Percentiles rank a stretch among this genome's conserved stretches.
phyloP scores from a whole-genome alignment of 768 basidiomycete species.

The Royoungia palumana region DNA sequence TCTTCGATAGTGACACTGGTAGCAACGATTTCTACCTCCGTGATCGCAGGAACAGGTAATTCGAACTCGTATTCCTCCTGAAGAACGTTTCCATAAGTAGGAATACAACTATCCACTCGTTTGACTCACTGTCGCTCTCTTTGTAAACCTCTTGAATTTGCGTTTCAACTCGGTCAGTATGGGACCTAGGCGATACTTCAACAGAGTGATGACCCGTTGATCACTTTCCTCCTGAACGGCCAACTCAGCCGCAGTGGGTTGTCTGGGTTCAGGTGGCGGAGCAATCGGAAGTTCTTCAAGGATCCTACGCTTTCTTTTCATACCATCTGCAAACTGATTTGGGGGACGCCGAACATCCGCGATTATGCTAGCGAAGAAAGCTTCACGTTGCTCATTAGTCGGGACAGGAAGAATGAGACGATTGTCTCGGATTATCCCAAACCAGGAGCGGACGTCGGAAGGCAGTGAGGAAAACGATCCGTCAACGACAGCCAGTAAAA shows the following conservation, averaged over 20 bases:
- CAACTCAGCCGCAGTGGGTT: conserved; percentile 78
- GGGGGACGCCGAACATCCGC: conserved; percentile 72
- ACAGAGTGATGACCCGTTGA: conserved; percentile 66
- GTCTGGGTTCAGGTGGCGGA: conserved; percentile 82
- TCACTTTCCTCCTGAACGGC: conserved; percentile 83
- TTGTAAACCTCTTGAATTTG: conserved; percentile 88
- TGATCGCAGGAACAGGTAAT: conserved; percentile 21
- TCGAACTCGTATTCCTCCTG: conserved; percentile 78
- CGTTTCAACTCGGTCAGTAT: conserved; percentile 86
- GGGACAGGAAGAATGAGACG: conserved; percentile 64
- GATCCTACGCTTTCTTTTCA: conserved; percentile 77
- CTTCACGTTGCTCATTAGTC: conserved; percentile 49
- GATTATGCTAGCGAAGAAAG: conserved; percentile 76
- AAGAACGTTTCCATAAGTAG: conserved; percentile 10
- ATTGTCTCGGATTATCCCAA: conserved; percentile 73
- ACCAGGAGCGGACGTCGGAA: conserved; percentile 85
- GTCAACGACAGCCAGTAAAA: conserved; percentile 87
- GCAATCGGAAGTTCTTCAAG: conserved; percentile 86
- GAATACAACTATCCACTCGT: neutral
- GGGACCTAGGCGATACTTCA: conserved; percentile 89
- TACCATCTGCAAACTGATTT: conserved; percentile 84
- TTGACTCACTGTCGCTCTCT: conserved; percentile 64
- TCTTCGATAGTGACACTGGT: conserved; percentile 38
- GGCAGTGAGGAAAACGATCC: conserved; percentile 69
- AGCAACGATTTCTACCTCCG: conserved; percentile 35